Base-by-base conservation (phyloP, 129 eudicot genomes). In the Flaveria trinervia region DNA sequence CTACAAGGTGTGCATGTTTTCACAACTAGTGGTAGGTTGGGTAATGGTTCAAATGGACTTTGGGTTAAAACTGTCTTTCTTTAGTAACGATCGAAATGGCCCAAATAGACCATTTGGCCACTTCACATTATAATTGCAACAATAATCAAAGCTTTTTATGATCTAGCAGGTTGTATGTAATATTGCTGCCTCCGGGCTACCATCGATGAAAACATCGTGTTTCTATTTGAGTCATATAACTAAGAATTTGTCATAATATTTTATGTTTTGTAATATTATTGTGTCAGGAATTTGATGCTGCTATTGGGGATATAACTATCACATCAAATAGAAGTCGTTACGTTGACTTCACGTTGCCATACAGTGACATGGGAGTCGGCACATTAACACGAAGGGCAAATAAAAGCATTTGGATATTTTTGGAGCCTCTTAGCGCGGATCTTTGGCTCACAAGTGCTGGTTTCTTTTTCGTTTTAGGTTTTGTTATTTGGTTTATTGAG, bases 261-360 rank as follows among this genome's bases (percentile, higher is more conserved):
- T 49, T 41, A 33, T 68, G 8, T 69, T 5, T 36, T 12, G 17
- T 49, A 0, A 2, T 54, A 56, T 62, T 33, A 9, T 83, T 69
- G 57, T 4, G 54, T 25, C 70, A 80, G 83, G 69, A 65, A 52
- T 84, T 48, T 79, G 90, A 88, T 79, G 93, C 77, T 51, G 85
- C 77, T 0, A 71, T 86, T 7, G 90, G 90, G 15, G 93, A 88
- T 69, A 48, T 81, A 15, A 85, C 90, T 5, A 88, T 88, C 36
- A 71, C 85, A n/a, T 60, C 86, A 4, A 71, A 83, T 25, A 69
- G 90, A 76, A 59, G 81, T 16, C 23, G 3, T 0, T 85, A 75
- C n/a, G 88, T 78, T 10, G 93, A 88, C 64, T 88, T 88, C 81
- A 85, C 93, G 9, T 23, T 79, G 16, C 77, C 93, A 0, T 81